Percentiles rank a stretch among this genome's conserved stretches.
Conservation (phyloP, 805 yeast genomes). For the Myxozyma vanderwaltii region DNA sequence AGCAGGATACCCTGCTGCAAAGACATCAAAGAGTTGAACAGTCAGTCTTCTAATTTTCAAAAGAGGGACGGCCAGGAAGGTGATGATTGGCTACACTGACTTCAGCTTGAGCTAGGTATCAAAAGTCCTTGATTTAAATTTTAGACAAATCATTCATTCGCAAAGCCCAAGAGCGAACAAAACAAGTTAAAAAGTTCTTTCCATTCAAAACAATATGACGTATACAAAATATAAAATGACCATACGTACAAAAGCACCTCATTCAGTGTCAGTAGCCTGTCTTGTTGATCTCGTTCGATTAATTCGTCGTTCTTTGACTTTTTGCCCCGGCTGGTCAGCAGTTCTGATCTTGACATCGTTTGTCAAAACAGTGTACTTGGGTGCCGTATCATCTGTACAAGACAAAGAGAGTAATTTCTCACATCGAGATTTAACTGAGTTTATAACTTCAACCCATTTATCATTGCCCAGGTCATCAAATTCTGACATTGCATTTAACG, state of each 20-base stretch:
- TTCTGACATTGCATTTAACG: conserved; percentile 16
- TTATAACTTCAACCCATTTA: background rate
- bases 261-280: background rate
- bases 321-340: conserved; percentile 1
- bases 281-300: background rate
- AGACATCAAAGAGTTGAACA: too few relatives aligned
- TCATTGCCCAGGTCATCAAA: background rate
- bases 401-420: background rate
- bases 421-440: background rate
- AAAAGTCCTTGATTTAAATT: too few relatives aligned
- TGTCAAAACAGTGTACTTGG: background rate
- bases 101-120: too few relatives aligned
- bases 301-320: background rate
- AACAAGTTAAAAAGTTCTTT: too few relatives aligned
- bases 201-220: background rate
- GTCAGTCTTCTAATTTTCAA: too few relatives aligned
- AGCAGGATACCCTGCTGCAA: background rate
- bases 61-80: too few relatives aligned
- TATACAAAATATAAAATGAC: too few relatives aligned
- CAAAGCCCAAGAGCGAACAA: too few relatives aligned
- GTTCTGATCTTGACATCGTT: background rate
- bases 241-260: background rate
- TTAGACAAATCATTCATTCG: too few relatives aligned
- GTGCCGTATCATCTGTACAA: background rate
- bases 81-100: too few relatives aligned